These are phyloP conservation scores for Nemania diffusa DNA, from an alignment of 2,329 filamentous ascomycete species.

Conservation along the genomic window DNA sequence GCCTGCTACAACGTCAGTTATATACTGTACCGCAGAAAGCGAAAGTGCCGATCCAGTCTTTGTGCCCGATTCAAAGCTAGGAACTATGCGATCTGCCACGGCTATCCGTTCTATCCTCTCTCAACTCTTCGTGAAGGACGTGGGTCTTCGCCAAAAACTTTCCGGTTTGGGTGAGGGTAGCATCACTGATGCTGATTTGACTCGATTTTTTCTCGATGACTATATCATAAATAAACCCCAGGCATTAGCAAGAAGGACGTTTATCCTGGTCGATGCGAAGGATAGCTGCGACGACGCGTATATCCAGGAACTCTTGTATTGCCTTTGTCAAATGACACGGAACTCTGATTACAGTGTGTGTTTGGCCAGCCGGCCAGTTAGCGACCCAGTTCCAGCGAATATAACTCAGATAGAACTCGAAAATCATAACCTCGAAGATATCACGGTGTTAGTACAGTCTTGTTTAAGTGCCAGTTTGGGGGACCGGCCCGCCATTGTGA, in stretches of 20 bases:
- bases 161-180: not conserved
- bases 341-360: slow-evolving; percentile 31
- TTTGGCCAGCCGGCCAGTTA: slow-evolving; percentile 28
- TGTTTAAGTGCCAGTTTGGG: slow-evolving; percentile 15
- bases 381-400: slow-evolving; percentile 13
- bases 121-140: slow-evolving; percentile 30
- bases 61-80: slow-evolving; percentile 7
- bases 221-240: slow-evolving; percentile 14
- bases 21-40: slow-evolving; percentile 27
- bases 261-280: slow-evolving; percentile 30
- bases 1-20: slow-evolving; percentile 21
- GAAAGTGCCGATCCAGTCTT: slow-evolving; percentile 4
- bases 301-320: slow-evolving; percentile 31
- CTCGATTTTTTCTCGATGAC: slow-evolving; percentile 31
- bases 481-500: not conserved
- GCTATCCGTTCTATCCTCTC: slow-evolving; percentile 30
- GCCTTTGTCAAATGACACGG: slow-evolving; percentile 22
- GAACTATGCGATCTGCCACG: slow-evolving; percentile 16
- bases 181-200: slow-evolving; percentile 18
- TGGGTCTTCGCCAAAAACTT: slow-evolving; percentile 23
- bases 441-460: slow-evolving; percentile 19
- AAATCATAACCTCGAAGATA: slow-evolving; percentile 29
- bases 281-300: slow-evolving; percentile 24
- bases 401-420: slow-evolving; percentile 24
- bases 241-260: slow-evolving; percentile 28